Percentiles rank a stretch among this genome's conserved stretches.
These are phyloP conservation scores for Vaccinium vitisidaea DNA, from an alignment of 148 eudicot species.

Conservation along the genomic window DNA sequence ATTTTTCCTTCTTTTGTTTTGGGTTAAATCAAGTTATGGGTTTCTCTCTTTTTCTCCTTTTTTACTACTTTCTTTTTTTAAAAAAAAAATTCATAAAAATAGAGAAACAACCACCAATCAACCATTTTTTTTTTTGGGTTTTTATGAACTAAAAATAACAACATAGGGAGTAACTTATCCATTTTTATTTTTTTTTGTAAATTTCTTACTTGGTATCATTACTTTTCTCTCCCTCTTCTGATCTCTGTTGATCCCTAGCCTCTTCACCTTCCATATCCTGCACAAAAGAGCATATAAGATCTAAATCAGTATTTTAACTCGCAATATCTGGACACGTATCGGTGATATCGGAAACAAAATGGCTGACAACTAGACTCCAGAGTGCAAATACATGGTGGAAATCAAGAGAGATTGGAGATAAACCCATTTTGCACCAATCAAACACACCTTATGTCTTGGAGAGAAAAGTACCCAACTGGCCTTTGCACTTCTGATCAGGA, in stretches of 20 bases:
- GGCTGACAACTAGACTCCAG: background rate
- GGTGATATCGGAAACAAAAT: background rate
- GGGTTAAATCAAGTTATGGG: conserved; percentile 19
- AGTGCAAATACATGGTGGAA: background rate
- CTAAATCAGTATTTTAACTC: background rate
- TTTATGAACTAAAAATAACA: background rate
- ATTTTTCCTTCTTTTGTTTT: background rate
- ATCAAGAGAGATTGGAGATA: too few species aligned
- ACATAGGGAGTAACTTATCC: conserved; percentile 3
- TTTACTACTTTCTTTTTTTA: conserved; percentile 21
- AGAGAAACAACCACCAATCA: background rate
- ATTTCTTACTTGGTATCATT: conserved; percentile 30
- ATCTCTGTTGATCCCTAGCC: background rate
- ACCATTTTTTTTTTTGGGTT: too few species aligned
- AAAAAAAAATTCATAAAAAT: conserved; percentile 20
- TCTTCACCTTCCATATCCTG: conserved; percentile 30
- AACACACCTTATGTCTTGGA: conserved; percentile 4
- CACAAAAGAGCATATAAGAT: conserved; percentile 14
- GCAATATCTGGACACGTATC: background rate
- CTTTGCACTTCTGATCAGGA: conserved; percentile 25
- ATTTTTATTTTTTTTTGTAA: background rate
- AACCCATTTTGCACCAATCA: background rate
- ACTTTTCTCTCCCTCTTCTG: conserved; percentile 17
- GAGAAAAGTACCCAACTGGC: conserved; percentile 10
- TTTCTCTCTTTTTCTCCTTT: background rate